Evolutionary conservation across 2,329 filamentous ascomycete species (phyloP).

Genomic region (Diaporthe helianthi): DNA sequence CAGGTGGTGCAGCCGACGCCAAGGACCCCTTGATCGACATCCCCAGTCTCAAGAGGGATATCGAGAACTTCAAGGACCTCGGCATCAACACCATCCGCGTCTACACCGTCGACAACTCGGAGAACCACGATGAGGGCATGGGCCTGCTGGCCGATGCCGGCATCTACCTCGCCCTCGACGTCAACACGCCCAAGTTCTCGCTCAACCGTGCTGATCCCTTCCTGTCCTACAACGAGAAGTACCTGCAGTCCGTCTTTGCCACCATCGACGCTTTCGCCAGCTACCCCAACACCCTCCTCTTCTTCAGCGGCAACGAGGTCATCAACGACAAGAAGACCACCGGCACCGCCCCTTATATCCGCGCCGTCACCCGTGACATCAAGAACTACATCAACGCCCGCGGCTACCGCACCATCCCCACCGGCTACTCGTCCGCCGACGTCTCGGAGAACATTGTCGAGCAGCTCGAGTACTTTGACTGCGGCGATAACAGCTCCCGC

Average conservation of each 20-base stretch:
- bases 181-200: conserved; percentile 89
- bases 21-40: conserved; percentile 78
- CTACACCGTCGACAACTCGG: conserved; percentile 89
- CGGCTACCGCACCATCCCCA: conserved; percentile 70
- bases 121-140: conserved; percentile 87
- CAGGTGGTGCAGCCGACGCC: conserved; percentile 61
- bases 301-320: conserved; percentile 84
- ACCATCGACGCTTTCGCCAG: conserved; percentile 84
- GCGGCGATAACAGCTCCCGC: conserved; percentile 81
- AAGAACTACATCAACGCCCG: conserved; percentile 71
- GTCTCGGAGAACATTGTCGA: conserved; percentile 85
- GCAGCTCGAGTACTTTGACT: conserved; percentile 93
- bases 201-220: conserved; percentile 78
- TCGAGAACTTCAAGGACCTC: conserved; percentile 81
- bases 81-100: conserved; percentile 92
- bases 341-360: conserved; percentile 74
- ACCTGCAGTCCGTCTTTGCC: conserved; percentile 84
- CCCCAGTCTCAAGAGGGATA: conserved; percentile 76
- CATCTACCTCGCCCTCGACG: conserved; percentile 91
- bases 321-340: conserved; percentile 74
- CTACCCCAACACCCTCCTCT: conserved; percentile 87
- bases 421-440: conserved; percentile 81
- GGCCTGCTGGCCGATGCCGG: conserved; percentile 77
- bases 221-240: conserved; percentile 83
- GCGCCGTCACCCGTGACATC: conserved; percentile 80